These are phyloP conservation scores for Cardamine occulta DNA, from an alignment of 345 rosid genomes.

Conservation along the genomic window DNA sequence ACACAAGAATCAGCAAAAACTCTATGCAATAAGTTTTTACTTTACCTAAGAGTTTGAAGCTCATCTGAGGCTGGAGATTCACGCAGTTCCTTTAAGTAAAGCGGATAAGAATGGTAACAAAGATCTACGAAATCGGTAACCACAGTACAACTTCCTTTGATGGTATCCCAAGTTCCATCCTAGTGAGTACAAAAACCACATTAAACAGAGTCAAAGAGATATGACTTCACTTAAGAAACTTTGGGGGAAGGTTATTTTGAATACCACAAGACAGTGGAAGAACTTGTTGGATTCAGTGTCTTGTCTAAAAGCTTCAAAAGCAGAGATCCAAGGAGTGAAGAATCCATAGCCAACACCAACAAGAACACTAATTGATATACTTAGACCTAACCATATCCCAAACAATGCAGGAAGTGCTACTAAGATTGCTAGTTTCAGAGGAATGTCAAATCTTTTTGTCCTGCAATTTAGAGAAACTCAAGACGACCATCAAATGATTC, in stretches of 20 bases:
- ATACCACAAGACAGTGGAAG: slow-evolving; percentile 70
- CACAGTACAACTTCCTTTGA: slow-evolving; percentile 72
- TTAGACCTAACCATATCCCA: slow-evolving; percentile 73
- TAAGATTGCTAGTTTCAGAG: slow-evolving; percentile 66
- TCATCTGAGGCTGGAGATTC: slow-evolving; percentile 59
- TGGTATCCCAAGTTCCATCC: slow-evolving; percentile 91
- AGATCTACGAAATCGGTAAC: slow-evolving; percentile 78
- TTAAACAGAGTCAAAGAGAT: slow-evolving; percentile 22
- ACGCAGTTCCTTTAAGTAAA: slow-evolving; percentile 65
- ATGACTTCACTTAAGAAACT: slow-evolving; percentile 8
- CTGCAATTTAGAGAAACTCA: slow-evolving; percentile 44
- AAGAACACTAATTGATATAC: slow-evolving; percentile 66
- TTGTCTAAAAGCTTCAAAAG: slow-evolving; percentile 86
- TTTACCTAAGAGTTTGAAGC: slow-evolving; percentile 69
- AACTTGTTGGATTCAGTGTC: slow-evolving; percentile 61
- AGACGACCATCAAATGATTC: neutral
- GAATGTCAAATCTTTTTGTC: slow-evolving; percentile 59
- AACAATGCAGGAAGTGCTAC: slow-evolving; percentile 67
- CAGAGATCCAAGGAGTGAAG: slow-evolving; percentile 80
- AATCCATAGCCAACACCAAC: slow-evolving; percentile 83
- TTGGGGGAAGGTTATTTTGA: neutral
- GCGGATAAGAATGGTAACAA: slow-evolving; percentile 71
- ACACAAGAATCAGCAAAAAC: slow-evolving; percentile 12
- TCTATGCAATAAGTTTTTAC: neutral
- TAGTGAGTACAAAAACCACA: slow-evolving; percentile 31